These are phyloP conservation scores for Trichoderma cornu-damae DNA, from an alignment of 2,329 filamentous ascomycete genomes.

Conservation along the genomic window DNA sequence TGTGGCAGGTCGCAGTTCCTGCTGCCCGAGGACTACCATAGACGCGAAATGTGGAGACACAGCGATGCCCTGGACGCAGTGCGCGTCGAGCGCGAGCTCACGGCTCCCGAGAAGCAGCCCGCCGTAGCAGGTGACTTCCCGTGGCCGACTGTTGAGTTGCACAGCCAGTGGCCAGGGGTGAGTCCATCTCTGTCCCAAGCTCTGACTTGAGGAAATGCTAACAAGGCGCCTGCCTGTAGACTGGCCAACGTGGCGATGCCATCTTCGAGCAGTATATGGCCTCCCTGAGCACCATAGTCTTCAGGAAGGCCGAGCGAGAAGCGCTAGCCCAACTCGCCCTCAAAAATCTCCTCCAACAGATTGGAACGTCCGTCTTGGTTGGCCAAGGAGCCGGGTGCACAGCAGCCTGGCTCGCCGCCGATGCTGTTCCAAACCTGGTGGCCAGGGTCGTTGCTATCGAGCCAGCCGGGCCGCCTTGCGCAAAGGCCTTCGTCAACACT, in stretches of 20 bases:
- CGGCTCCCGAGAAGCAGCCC: conserved; percentile 26
- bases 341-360: conserved; percentile 35
- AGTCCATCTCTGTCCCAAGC: background rate
- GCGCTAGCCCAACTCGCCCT: conserved; percentile 34
- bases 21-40: conserved; percentile 20
- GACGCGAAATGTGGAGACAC: background rate
- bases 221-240: conserved; percentile 23
- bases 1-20: conserved; percentile 35
- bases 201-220: background rate
- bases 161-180: conserved; percentile 39
- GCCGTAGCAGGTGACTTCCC: conserved; percentile 3
- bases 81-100: conserved; percentile 31
- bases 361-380: conserved; percentile 37
- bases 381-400: conserved; percentile 47
- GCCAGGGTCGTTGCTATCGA: conserved; percentile 48
- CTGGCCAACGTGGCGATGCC: conserved; percentile 39
- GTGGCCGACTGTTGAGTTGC: conserved; percentile 28
- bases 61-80: conserved; percentile 21
- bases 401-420: conserved; percentile 44
- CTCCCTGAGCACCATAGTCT: conserved; percentile 35
- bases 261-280: conserved; percentile 46
- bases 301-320: conserved; percentile 31
- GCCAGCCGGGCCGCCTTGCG: conserved; percentile 49
- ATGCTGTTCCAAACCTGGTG: conserved; percentile 44
- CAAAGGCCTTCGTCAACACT: conserved; percentile 18